Evolutionary conservation across 2,329 filamentous ascomycete species (phyloP), one percentile per base, ranked within the genome.

Genomic region (Clonostachys byssicola): DNA sequence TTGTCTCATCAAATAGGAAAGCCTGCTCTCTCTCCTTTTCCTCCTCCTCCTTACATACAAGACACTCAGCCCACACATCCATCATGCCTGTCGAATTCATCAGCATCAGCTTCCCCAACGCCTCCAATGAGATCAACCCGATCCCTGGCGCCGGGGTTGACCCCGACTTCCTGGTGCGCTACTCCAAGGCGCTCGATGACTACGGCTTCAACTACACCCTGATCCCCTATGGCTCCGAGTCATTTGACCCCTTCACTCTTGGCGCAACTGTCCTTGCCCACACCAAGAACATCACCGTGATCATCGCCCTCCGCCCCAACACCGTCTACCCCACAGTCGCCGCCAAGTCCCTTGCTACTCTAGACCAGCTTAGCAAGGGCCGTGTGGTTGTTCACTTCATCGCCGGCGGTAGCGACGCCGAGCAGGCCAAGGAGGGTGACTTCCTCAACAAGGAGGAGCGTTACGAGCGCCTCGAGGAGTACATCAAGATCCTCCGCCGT

Each of bases 311-410:
- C 4, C 74, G 80, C 2, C 80, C 80, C 33, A 84, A 39, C 36
- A 84, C 65, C 0, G 57, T 83, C 9, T 82, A 80, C 55, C 80
- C 80, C 5, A 84, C 80, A 2, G 79, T 83, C 0, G 80, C 80
- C 0, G 80, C 80, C 40, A 83, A 83, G 60, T 73, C 77, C 5
- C 71, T 84, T 2, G 78, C 80, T 3, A 83, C 80, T 0, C 73
- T 84, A 0, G 79, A 83, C 52, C 80, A 83, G 52, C 73, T 83
- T 23, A 76, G 75, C 57, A 62, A 60, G 4, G 80, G 80, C 10
- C 74, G 80, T 9, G 79, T 73, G 4, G 79, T 83, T 0, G 80
- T 83, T 12, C 80, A 84, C 54, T 81, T 83, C 56, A 83, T 84
- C 51, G 80, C 80, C 1, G 80, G 80, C 33, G 80, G 80, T 42